Conservation (phyloP, 2,329 filamentous ascomycete species). For the Penicillium griseofulvum region DNA sequence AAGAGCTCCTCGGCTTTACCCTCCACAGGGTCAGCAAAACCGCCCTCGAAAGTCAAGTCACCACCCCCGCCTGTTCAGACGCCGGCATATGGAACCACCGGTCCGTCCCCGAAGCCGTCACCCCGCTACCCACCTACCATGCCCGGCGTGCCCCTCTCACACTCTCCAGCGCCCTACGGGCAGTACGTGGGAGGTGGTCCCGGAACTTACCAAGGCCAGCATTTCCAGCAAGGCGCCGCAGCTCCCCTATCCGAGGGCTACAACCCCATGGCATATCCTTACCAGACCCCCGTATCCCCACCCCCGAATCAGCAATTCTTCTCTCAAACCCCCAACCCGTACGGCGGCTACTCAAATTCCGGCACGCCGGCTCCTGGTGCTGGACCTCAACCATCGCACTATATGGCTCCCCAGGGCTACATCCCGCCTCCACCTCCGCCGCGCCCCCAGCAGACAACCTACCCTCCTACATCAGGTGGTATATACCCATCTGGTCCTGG, state of each 20-base stretch:
- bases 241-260: slow-evolving; percentile 45
- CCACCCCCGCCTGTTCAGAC: slow-evolving; percentile 35
- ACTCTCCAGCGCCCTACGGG: slow-evolving; percentile 38
- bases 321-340: slow-evolving; percentile 35
- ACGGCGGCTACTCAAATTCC: slow-evolving; percentile 35
- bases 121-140: slow-evolving; percentile 34
- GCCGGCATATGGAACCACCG: slow-evolving; percentile 31
- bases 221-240: slow-evolving; percentile 44
- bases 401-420: slow-evolving; percentile 59
- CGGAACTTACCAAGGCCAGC: slow-evolving; percentile 30
- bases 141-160: slow-evolving; percentile 30
- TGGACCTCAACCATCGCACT: slow-evolving; percentile 41
- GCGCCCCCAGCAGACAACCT: slow-evolving; percentile 54
- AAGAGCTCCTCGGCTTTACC: slow-evolving; percentile 31
- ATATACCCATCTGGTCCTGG: slow-evolving; percentile 56
- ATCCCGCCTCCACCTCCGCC: slow-evolving; percentile 67
- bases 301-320: slow-evolving; percentile 45
- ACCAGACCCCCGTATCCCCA: slow-evolving; percentile 41
- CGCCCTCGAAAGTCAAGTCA: slow-evolving; percentile 46
- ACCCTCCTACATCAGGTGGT: slow-evolving; percentile 44
- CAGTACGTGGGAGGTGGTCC: slow-evolving; percentile 31
- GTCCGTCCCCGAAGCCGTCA: slow-evolving; percentile 44
- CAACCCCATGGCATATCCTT: slow-evolving; percentile 53
- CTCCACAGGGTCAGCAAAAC: slow-evolving; percentile 43
- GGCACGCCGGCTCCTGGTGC: slow-evolving; percentile 27